phyloP scores from a whole-genome alignment of 345 rosid genomes.

The Melaleuca quinquenervia region DNA sequence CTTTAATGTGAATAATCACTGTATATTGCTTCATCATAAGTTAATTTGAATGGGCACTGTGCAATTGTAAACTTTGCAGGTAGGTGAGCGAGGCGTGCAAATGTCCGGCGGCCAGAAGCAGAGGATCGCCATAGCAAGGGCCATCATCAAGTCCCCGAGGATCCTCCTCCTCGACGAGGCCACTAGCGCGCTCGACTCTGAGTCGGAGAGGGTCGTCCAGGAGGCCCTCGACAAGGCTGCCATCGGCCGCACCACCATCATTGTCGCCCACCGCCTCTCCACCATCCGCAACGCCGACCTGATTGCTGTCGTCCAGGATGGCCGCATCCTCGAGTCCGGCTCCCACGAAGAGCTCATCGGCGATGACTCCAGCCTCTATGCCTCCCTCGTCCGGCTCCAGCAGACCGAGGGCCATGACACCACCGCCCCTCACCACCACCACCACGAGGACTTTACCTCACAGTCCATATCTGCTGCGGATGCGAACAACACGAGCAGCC shows the following conservation, averaged over 20 bases:
- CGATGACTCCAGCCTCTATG: constrained; percentile 30
- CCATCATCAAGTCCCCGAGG: constrained; percentile 61
- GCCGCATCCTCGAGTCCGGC: constrained; percentile 37
- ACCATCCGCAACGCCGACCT: constrained; percentile 54
- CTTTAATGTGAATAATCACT: neutral
- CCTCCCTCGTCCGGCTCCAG: constrained; percentile 47
- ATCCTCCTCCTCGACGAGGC: constrained; percentile 79
- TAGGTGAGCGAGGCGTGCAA: constrained; percentile 74
- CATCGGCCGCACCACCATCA: constrained; percentile 56
- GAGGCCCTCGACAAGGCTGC: constrained; percentile 69
- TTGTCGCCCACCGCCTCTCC: constrained; percentile 77
- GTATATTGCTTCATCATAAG: neutral
- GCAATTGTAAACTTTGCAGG: constrained; percentile 18
- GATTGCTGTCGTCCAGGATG: constrained; percentile 45
- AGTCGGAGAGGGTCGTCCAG: constrained; percentile 66
- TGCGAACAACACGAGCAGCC: constrained; percentile 22
- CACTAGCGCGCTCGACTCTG: constrained; percentile 72
- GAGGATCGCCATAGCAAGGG: constrained; percentile 70
- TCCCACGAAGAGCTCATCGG: constrained; percentile 54
- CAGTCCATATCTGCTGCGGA: constrained; percentile 21
- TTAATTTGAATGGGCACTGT: neutral
- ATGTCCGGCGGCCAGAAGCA: constrained; percentile 91
- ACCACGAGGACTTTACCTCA: neutral
- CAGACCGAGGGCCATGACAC: constrained; percentile 18
- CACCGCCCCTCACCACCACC: neutral